These are phyloP conservation scores for Collybia sp. DNA, from an alignment of 768 basidiomycete species.

Conservation along the genomic window DNA sequence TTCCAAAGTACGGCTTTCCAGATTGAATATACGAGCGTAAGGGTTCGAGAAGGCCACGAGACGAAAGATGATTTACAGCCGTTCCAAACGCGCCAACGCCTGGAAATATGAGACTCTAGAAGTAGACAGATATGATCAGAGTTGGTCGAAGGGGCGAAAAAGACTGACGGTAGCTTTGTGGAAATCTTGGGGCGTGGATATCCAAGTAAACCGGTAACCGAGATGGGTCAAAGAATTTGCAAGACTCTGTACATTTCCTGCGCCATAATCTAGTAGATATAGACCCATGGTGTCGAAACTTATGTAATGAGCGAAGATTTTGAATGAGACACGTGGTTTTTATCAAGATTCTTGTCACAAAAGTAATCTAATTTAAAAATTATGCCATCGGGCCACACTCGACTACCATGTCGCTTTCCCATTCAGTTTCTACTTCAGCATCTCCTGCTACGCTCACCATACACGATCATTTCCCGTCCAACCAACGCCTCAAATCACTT, in stretches of 20 bases:
- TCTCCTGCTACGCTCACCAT: slow-evolving; percentile 38
- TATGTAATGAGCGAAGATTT: slow-evolving; percentile 6
- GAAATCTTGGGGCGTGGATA: slow-evolving; percentile 77
- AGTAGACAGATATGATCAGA: slow-evolving; percentile 8
- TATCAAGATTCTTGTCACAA: background rate
- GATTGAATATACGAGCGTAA: slow-evolving; percentile 78
- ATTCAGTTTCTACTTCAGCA: slow-evolving; percentile 23
- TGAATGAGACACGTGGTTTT: background rate
- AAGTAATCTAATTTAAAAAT: background rate
- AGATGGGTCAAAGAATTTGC: slow-evolving; percentile 86
- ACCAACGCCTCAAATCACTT: slow-evolving; percentile 49
- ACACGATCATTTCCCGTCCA: slow-evolving; percentile 39
- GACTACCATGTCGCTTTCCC: slow-evolving; percentile 52
- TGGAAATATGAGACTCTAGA: slow-evolving; percentile 90
- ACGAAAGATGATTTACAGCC: slow-evolving; percentile 72
- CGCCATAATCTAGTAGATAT: slow-evolving; percentile 95
- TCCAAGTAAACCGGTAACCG: slow-evolving; percentile 88
- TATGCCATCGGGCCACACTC: slow-evolving; percentile 11
- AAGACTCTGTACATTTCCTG: slow-evolving; percentile 90
- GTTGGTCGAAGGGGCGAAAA: slow-evolving; percentile 6
- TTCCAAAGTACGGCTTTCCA: slow-evolving; percentile 93
- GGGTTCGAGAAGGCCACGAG: slow-evolving; percentile 74
- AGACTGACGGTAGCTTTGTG: slow-evolving; percentile 80
- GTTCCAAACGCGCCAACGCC: slow-evolving; percentile 93
- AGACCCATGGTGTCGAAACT: slow-evolving; percentile 35